Conservation (phyloP, 1,284 basidiomycete genomes). For the Ganoderma multipileum region DNA sequence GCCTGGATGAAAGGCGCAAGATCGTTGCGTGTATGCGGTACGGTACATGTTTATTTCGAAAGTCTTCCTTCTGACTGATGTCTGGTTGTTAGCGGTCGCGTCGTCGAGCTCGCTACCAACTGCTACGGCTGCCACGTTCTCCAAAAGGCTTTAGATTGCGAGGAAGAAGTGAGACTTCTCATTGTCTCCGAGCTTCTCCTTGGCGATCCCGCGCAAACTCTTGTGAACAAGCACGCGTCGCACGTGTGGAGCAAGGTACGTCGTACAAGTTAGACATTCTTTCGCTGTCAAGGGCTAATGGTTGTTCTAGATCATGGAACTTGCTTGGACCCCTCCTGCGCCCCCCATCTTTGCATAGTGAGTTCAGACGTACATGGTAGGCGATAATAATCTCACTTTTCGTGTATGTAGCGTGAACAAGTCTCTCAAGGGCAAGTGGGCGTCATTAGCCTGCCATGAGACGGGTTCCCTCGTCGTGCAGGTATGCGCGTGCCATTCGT, state of each 20-base stretch:
- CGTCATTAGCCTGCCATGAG: constrained; percentile 85
- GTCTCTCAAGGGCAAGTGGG: constrained; percentile 85
- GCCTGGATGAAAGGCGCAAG: constrained; percentile 74
- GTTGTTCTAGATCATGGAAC: constrained; percentile 73
- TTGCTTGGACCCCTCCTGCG: constrained; percentile 82
- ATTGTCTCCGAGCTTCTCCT: constrained; percentile 83
- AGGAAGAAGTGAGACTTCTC: constrained; percentile 79
- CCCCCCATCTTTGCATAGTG: constrained; percentile 86
- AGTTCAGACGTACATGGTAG: constrained; percentile 36
- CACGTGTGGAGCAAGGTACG: constrained; percentile 87
- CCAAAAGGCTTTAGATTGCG: constrained; percentile 87
- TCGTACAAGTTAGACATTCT: not conserved
- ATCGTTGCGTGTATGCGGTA: constrained; percentile 84
- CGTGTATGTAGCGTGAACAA: constrained; percentile 69
- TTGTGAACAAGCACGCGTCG: constrained; percentile 87
- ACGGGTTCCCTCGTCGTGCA: constrained; percentile 85
- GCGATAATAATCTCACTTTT: constrained; percentile 10
- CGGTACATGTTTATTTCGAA: constrained; percentile 13
- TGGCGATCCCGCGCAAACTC: constrained; percentile 80
- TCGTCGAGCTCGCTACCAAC: constrained; percentile 84
- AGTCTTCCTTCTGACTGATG: not conserved
- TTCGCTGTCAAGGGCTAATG: not conserved
- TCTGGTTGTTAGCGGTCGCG: constrained; percentile 60
- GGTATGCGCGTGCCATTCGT: constrained; percentile 45
- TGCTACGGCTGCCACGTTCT: constrained; percentile 88